Conservation (phyloP, 306 rosid species). For the Astragalus glycyphyllos region DNA sequence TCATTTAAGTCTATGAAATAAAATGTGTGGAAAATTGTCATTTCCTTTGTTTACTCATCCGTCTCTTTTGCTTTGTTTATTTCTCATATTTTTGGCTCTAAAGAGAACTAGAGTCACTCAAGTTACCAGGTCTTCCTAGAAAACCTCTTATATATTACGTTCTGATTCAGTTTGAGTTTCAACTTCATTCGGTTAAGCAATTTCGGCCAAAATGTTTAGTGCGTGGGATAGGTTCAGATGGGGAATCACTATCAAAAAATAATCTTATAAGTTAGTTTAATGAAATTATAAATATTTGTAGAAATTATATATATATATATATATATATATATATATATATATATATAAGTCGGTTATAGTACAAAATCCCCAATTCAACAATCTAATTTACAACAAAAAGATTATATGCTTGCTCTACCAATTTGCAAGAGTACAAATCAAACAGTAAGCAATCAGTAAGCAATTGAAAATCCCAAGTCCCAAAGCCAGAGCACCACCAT, state of each 20-base stretch:
- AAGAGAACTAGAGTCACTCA: not conserved
- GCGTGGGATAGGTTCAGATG: not conserved
- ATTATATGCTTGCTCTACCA: not conserved
- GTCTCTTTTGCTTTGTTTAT: not conserved
- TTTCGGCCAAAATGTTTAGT: not conserved
- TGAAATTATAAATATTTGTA: not conserved
- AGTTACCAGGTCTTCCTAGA: not conserved
- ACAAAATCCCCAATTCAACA: not conserved
- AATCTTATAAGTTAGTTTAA: not conserved
- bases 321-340: no score
- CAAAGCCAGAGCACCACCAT: not conserved
- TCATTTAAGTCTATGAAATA: slow-evolving; percentile 9
- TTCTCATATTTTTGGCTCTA: not conserved
- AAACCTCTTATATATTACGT: not conserved
- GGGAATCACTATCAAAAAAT: not conserved
- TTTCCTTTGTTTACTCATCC: not conserved
- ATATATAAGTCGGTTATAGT: not conserved
- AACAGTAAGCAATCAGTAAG: not conserved
- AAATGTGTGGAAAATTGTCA: slow-evolving; percentile 1
- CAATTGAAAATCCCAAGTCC: not conserved
- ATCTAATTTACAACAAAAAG: not conserved
- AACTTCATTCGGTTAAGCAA: slow-evolving; percentile 10
- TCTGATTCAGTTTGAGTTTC: not conserved
- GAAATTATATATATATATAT: not conserved
- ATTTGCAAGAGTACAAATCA: not conserved